Conservation (phyloP, 352 stramenopile species). For the Blastocystis sp. region DNA sequence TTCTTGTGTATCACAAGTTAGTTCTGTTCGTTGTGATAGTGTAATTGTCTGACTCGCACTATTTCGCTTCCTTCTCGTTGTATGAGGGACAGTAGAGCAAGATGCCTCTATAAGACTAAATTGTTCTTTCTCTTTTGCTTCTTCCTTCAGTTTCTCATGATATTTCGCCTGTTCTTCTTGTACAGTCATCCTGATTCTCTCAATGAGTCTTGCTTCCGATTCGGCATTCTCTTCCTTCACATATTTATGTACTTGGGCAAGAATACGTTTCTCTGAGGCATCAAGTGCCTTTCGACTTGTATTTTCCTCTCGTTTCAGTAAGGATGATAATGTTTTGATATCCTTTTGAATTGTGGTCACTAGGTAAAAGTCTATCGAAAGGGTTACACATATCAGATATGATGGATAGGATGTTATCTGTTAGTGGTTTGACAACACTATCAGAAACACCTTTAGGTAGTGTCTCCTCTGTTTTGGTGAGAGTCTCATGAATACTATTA, state of each 20-base stretch:
- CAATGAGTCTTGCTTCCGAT: background rate
- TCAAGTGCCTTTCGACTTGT: background rate
- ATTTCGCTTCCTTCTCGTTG: background rate
- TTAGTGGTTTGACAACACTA: background rate
- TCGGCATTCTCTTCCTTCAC: background rate
- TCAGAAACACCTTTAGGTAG: background rate
- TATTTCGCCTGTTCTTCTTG: background rate
- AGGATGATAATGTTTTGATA: background rate
- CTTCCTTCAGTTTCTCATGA: background rate
- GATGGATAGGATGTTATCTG: background rate
- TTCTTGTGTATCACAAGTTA: too few relatives aligned
- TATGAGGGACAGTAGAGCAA: background rate
- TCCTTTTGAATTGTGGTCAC: constrained; percentile 28
- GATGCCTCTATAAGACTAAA: background rate
- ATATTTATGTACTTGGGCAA: background rate
- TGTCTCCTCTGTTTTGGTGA: background rate
- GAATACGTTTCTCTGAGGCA: background rate
- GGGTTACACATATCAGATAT: background rate
- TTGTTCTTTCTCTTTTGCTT: background rate
- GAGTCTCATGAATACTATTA: background rate
- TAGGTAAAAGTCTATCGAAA: background rate
- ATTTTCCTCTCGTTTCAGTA: background rate
- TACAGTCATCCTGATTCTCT: background rate
- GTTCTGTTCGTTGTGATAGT: background rate
- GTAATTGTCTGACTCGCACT: background rate